Evolutionary conservation across 2,329 filamentous ascomycete species (phyloP), one percentile per base, ranked within the genome.

Genomic region (Scolecobasidium constrictum): DNA sequence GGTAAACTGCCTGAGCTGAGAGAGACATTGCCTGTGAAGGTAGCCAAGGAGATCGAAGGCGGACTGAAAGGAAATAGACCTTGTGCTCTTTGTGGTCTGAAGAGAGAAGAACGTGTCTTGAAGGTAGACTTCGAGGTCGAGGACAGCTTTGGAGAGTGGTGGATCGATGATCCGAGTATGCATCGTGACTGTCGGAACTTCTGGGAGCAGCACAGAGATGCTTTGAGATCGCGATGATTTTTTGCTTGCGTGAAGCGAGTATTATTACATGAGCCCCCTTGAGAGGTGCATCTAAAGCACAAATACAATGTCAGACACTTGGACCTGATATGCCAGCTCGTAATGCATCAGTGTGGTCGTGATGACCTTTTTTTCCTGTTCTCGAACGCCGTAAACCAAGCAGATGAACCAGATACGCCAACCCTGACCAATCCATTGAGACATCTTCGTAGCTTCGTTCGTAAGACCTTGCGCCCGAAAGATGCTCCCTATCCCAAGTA

Each of bases 61-160:
- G 86, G 79, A 2, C 68, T 86, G 6, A 83, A 78, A 17, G 83
- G 86, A 3, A 68, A 78, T 0, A 82, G 84, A 59, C 68, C 81
- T 1, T 96, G 90, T 63, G 74, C 88, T 40, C 67, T 96, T 22
- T 96, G 90, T 60, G 90, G 90, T 0, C 62, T 96, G 49, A 92
- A 85, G 64, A 71, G 90, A 49, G 86, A 94, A 33, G 90, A 96
- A 64, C 73, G 90, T 39, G 70, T 95, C 9, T 61, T 66, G 16
- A 86, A 80, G 55, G 74, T 92, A 23, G 87, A 94, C 54, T 67
- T 79, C 41, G 72, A 80, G 19, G 77, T 93, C 6, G 80, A 90
- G 53, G 90, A 96, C 60, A 87, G 83, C 58, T 95, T 95, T 67
- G 87, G 86, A 11, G 90, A 96, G 65, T 96, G 87, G 86, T 96